Percentiles rank a stretch among this genome's conserved stretches.
Conservation (phyloP, 305 asterid genomes). For the Lippia alba region DNA sequence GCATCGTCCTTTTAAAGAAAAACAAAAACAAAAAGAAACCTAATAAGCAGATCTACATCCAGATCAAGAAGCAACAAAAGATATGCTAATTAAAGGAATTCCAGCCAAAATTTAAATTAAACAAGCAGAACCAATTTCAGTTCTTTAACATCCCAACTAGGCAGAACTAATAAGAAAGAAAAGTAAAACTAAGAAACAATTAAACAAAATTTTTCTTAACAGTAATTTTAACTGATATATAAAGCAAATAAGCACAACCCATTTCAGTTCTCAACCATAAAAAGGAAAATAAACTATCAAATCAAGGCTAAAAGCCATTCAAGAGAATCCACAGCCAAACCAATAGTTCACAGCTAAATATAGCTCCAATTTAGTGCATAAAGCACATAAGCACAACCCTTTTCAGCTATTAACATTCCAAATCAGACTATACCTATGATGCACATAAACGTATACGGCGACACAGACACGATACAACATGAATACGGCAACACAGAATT, state of each 20-base stretch:
- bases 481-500: too few relatives aligned
- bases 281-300: too few relatives aligned
- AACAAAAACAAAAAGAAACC: not conserved
- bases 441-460: too few relatives aligned
- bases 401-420: not conserved
- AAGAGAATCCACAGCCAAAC: too few relatives aligned
- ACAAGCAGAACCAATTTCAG: constrained; percentile 9
- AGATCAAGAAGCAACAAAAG: constrained; percentile 18
- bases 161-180: not conserved
- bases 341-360: too few relatives aligned
- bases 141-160: constrained; percentile 15
- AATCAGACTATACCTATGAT: not conserved
- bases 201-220: not conserved
- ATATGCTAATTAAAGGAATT: not conserved
- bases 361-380: not conserved
- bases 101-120: constrained; percentile 19
- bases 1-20: constrained; percentile 33
- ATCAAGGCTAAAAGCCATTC: too few relatives aligned
- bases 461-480: too few relatives aligned
- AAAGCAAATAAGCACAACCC: too few relatives aligned
- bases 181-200: constrained; percentile 4
- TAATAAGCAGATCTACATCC: constrained; percentile 3
- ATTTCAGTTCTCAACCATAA: too few relatives aligned
- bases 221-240: too few relatives aligned
- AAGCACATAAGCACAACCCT: constrained; percentile 10